Base-by-base conservation (phyloP, 768 basidiomycete species). In the Lactarius sanguifluus region DNA sequence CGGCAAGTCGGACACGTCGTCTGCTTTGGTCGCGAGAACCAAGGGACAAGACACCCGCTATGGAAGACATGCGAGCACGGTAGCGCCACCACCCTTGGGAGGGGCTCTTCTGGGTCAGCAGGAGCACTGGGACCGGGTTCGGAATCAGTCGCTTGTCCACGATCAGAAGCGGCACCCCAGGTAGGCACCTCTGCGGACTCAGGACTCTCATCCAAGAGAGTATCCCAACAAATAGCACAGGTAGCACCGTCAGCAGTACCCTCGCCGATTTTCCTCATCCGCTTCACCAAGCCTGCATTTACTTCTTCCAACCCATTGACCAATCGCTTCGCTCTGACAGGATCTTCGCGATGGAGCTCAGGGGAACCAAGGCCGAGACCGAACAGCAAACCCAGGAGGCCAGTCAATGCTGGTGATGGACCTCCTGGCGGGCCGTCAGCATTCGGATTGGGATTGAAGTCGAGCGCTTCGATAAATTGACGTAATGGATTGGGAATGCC, bases 51-150 rank as follows among this genome's bases (percentile, higher is more conserved):
- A 75, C 91, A 93, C 0, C 85, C 80, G 1, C 89, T 83, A 70
- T 93, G 91, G 78, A 92, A 93, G 60, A 90, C 85, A 74, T 93
- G 91, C 9, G 90, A 85, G 72, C 91, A 93, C 5, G 91, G 91
- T 10, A 93, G 82, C 3, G 85, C 78, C 41, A 92, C 85, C 58
- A 92, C 83, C 79, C 83, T 30, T 76, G 78, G 62, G 65, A 71
- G 70, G 40, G 70, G 65, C 30, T 68, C 61, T 54, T 62, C 67
- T 28, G 45, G 65, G 36, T 36, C 50, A 25, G 71, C 9, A 3
- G 40, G 25, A n/a, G 60, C 43, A 8, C 70, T 4, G 8, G 72
- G 61, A 8, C 62, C 57, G 3, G 74, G 66, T n/a, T 69, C 61
- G 5, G 68, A 12, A 57, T 62, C 30, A 41, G 62, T 59, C 30